Conservation (phyloP, 768 basidiomycete genomes). For the Suillus variegatus region DNA sequence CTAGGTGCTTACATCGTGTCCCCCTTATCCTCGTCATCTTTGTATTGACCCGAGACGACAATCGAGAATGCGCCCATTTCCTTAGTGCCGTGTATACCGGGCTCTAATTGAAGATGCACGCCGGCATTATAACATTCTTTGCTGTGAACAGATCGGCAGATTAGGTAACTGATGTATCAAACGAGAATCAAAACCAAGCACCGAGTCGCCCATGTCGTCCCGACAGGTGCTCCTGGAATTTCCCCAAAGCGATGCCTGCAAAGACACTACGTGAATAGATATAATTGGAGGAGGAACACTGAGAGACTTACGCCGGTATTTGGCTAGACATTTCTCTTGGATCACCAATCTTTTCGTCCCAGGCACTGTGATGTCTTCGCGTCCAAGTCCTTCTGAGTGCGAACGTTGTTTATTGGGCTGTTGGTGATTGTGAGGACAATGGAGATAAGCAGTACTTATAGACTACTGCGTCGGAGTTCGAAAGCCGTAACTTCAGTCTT, state of each 20-base stretch:
- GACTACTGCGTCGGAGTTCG: not conserved
- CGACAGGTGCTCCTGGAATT: slow-evolving; percentile 24
- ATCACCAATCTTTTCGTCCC: not conserved
- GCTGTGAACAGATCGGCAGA: slow-evolving; percentile 4
- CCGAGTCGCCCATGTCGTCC: slow-evolving; percentile 24
- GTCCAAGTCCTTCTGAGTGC: not conserved
- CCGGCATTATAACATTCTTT: slow-evolving; percentile 13
- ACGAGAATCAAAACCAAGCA: slow-evolving; percentile 5
- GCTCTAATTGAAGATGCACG: slow-evolving; percentile 16
- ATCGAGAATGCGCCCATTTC: slow-evolving; percentile 20
- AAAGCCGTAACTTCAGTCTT: not conserved
- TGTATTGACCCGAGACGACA: slow-evolving; percentile 19
- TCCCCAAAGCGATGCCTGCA: slow-evolving; percentile 25
- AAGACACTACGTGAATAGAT: not conserved
- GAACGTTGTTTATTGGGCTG: not conserved
- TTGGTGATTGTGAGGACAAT: not conserved
- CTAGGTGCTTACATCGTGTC: slow-evolving; percentile 24
- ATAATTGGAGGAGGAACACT: not conserved
- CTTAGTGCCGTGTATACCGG: slow-evolving; percentile 24
- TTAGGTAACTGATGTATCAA: slow-evolving; percentile 1
- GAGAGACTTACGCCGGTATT: not conserved
- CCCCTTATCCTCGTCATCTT: slow-evolving; percentile 26
- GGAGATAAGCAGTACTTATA: not conserved
- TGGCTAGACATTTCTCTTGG: not conserved
- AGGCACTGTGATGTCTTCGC: not conserved